Conservation (phyloP, 495 filamentous ascomycete species). For the Sordaria brevicollis region DNA sequence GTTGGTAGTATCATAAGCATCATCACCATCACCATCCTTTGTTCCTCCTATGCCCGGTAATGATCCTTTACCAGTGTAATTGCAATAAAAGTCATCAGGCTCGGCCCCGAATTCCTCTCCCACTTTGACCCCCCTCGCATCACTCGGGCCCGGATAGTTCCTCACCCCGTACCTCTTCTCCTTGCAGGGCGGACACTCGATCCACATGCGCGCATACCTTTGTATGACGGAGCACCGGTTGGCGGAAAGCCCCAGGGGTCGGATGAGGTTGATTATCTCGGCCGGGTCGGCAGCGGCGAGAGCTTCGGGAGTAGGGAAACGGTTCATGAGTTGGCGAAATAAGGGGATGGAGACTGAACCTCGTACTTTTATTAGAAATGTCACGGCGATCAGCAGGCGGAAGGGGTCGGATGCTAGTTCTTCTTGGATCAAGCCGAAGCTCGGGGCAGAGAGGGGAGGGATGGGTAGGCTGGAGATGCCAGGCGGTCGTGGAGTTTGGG, state of each 20-base stretch:
- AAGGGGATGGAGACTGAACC: constrained; percentile 69
- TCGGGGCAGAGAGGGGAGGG: constrained; percentile 48
- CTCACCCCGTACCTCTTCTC: constrained; percentile 52
- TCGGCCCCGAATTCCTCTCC: constrained; percentile 33
- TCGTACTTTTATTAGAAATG: constrained; percentile 73
- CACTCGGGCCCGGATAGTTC: constrained; percentile 52
- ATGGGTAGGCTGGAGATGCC: constrained; percentile 60
- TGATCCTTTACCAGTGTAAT: background rate
- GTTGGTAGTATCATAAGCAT: constrained; percentile 4
- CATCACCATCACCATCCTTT: background rate
- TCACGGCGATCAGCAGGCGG: constrained; percentile 60
- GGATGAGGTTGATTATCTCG: constrained; percentile 54
- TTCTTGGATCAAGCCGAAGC: constrained; percentile 80
- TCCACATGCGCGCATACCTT: constrained; percentile 59
- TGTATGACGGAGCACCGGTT: constrained; percentile 45
- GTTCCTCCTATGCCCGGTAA: constrained; percentile 3
- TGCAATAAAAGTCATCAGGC: constrained; percentile 6
- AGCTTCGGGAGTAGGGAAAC: constrained; percentile 55
- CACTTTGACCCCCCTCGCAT: constrained; percentile 43
- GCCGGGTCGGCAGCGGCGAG: constrained; percentile 49
- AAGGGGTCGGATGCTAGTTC: constrained; percentile 61
- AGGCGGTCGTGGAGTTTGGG: constrained; percentile 23
- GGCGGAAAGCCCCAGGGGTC: constrained; percentile 59
- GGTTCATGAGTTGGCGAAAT: constrained; percentile 54
- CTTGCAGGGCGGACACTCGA: constrained; percentile 49